Evolutionary conservation across 305 asterid genomes (phyloP).

Genomic region (Fraxinus baroniana): DNA sequence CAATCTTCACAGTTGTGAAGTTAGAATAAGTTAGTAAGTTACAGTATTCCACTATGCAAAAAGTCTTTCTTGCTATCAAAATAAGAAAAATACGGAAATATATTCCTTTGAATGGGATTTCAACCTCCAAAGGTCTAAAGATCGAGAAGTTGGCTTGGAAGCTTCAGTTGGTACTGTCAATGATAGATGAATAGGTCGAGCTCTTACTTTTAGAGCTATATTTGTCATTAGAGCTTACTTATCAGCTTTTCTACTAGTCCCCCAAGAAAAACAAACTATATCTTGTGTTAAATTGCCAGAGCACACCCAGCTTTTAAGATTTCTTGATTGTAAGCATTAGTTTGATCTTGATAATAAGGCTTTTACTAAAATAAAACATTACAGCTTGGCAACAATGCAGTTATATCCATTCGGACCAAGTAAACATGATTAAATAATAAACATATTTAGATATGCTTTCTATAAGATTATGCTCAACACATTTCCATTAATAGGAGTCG

Average conservation of each 20-base stretch:
- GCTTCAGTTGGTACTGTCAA: neutral
- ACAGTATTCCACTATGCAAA: neutral
- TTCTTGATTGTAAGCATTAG: neutral
- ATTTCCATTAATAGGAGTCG: neutral
- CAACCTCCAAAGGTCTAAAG: neutral
- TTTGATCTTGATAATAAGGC: neutral
- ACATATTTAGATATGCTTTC: neutral
- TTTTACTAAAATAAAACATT: neutral
- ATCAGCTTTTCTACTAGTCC: neutral
- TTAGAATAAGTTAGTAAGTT: neutral
- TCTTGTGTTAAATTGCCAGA: neutral
- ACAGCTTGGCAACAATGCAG: neutral
- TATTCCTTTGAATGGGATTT: slow-evolving; percentile 31
- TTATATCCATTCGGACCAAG: neutral
- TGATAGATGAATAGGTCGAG: neutral
- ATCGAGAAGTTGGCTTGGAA: neutral
- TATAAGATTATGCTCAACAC: neutral
- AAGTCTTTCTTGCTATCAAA: neutral
- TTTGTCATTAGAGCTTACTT: neutral
- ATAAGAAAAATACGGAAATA: slow-evolving; percentile 13
- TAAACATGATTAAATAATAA: neutral
- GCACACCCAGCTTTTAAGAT: neutral
- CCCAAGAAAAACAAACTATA: neutral
- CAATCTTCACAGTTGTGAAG: neutral
- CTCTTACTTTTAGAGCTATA: neutral